Conservation (phyloP, 2,329 filamentous ascomycete genomes). For the Onygena corvina region DNA sequence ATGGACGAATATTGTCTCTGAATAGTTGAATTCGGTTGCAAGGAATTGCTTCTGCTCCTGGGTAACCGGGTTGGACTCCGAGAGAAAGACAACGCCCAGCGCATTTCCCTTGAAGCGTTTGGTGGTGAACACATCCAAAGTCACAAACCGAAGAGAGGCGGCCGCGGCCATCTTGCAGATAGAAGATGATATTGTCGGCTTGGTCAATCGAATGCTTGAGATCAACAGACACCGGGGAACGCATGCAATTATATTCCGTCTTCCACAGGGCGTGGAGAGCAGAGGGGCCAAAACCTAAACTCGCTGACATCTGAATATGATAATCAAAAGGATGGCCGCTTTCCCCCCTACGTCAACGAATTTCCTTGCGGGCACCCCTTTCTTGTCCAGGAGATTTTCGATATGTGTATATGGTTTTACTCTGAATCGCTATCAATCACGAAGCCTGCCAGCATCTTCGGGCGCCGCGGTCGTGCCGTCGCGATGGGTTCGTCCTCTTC, state of each 20-base stretch:
- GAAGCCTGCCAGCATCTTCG: conserved; percentile 29
- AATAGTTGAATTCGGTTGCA: conserved; percentile 52
- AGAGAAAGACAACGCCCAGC: conserved; percentile 47
- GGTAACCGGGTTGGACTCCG: conserved; percentile 29
- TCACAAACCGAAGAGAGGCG: conserved; percentile 24
- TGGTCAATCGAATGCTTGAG: no score
- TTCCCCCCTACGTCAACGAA: no score
- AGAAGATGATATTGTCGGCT: background rate
- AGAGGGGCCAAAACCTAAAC: background rate
- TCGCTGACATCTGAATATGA: no score
- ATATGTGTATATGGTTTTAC: no score
- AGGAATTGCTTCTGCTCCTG: conserved; percentile 47
- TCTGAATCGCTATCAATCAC: conserved; percentile 36
- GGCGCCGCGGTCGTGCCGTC: conserved; percentile 23
- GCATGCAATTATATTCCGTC: no score
- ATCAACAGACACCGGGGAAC: no score
- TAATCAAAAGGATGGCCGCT: no score
- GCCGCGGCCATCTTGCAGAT: conserved; percentile 20
- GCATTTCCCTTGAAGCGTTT: conserved; percentile 44
- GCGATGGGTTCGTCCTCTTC: conserved; percentile 25
- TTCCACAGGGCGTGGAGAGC: background rate
- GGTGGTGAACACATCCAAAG: conserved; percentile 35
- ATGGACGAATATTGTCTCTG: conserved; percentile 53
- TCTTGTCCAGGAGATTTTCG: no score
- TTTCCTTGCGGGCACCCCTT: no score